Evolutionary conservation across 108 stramenopile genomes (phyloP), one percentile per base, ranked within the genome.

Genomic region (Nitzschia sp.): DNA sequence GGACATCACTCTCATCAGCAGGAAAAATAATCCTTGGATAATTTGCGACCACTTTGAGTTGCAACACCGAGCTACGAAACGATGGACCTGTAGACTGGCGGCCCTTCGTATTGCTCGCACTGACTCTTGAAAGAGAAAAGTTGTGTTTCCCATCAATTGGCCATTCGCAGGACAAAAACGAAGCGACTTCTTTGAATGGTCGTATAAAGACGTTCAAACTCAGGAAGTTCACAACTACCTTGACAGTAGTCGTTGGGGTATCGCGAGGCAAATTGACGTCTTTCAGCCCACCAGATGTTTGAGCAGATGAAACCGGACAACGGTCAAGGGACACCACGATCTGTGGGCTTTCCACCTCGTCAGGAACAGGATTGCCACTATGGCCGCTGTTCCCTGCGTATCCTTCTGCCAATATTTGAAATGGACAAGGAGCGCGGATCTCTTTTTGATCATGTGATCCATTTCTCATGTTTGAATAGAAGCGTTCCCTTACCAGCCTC

Each of bases 1-100:
- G 67, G 9, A 69, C 69, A 62, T 87, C 86, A 25, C 78, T 75
- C 67, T 90, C 89, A 54, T 90, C 84, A 9, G 86, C 82, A 21
- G 87, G 63, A 63, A 90, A 83, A 43, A 90, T 73, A n/a, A 90
- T 56, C n/a, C 81, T 74, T 10, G 89, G 89, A 67, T 90, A 86
- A 55, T 87, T 70, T 7, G 84, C 82, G 11, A 82, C 73, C 8
- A 89, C 24, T 60, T 83, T 84, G 8, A 86, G 65, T 39, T 82
- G 72, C 17, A 88, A 68, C 8, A 62, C 75, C 7, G 24, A 26
- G 25, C 51, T 62, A 20, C 22, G 46, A 17, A 48, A 6, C 14
- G 46, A 17, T 1, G 46, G 46, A 48, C 5, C 29, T 3, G 29
- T 3, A 1, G 29, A 34, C 29, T 5, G 29, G 5, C 29, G 29